Conservation (phyloP, 257 asterid species). For the Thymus quinquecostatus region DNA sequence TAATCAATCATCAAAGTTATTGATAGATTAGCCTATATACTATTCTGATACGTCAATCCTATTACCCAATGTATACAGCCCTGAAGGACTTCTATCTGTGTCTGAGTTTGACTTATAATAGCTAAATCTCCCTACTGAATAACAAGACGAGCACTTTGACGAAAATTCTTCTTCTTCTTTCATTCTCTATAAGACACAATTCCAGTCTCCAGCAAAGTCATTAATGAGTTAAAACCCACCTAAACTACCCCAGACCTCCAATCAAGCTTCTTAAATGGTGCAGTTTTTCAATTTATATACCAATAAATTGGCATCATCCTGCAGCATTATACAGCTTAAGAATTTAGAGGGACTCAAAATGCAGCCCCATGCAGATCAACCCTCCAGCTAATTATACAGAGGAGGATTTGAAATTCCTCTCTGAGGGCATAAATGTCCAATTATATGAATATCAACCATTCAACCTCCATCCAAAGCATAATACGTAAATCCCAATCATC, state of each 20-base stretch:
- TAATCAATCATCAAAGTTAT: too few species aligned
- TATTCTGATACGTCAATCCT: too few species aligned
- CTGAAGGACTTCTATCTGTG: neutral
- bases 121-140: neutral
- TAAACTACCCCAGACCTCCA: neutral
- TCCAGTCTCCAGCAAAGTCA: neutral
- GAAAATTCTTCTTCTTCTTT: too few species aligned
- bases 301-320: neutral
- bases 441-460: neutral
- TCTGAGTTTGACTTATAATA: neutral
- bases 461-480: neutral
- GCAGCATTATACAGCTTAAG: neutral
- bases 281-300: neutral
- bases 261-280: neutral
- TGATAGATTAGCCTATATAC: too few species aligned
- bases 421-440: neutral
- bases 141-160: neutral
- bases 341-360: neutral
- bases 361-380: conserved; percentile 13
- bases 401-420: conserved; percentile 7
- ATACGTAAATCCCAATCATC: neutral
- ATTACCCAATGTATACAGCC: too few species aligned
- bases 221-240: neutral
- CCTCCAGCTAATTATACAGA: neutral
- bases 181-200: neutral